Base-by-base conservation (phyloP, 352 stramenopile genomes). In the Pythium aristosporum region DNA sequence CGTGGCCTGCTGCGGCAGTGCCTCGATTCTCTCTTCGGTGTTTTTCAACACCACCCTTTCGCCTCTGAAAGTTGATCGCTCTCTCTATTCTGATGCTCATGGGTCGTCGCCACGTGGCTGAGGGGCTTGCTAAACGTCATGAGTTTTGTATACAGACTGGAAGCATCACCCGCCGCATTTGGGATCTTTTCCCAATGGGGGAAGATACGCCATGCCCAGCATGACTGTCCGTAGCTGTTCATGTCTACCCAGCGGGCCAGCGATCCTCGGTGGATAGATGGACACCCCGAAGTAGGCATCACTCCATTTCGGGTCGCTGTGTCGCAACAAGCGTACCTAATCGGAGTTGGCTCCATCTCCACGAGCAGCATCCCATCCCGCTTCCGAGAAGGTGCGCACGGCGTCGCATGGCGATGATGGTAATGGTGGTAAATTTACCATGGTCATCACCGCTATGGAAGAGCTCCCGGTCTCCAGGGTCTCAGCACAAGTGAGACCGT, bases 11-110 rank as follows among this genome's bases (percentile, higher is more conserved):
- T n/a, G 13, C n/a, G 1, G 12, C 7, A 30, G 23, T 44, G 23
- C n/a, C 36, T 39, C 42, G 30, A 68, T 65, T 67, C 63, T 58
- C 52, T 58, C 65, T 76, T 94, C 82, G 85, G 85, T 94, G 85
- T 94, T 94, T 91, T 75, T 92, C 77, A 94, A 94, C 82, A 94
- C 85, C 85, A 94, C 85, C 85, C 78, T 72, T 58, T 36, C 21
- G 8, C 36, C 37, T 18, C 2, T 54, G 65, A 67, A 57, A 63
- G n/a, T 64, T 57, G 7, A 59, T 65, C 57, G 61, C 43, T 10
- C 43, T 30, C 25, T 30, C 34, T 30, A 16, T 36, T 43, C 18
- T 30, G 25, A 30, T 30, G 25, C 5, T 30, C 42, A 1, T 11
- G 23, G 3, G 8, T 16, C n/a, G n/a, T 5, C 18, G 46, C 57